Conservation (phyloP, 345 rosid genomes). For the Alliaria petiolata region DNA sequence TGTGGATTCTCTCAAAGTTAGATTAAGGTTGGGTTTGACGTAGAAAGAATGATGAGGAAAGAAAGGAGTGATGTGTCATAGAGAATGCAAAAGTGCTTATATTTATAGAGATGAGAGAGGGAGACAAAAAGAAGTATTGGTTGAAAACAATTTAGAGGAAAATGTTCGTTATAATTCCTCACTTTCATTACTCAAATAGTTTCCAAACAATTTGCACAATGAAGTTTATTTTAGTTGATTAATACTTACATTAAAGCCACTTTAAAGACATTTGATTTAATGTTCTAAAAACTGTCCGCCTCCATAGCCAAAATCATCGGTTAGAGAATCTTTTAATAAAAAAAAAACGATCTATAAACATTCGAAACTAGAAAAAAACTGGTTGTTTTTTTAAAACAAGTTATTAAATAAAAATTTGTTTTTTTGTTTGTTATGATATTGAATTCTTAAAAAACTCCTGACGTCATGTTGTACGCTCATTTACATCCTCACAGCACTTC, state of each 20-base stretch:
- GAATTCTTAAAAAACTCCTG: background rate
- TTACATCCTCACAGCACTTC: background rate
- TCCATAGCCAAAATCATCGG: background rate
- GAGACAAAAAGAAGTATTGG: background rate
- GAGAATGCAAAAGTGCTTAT: conserved; percentile 16
- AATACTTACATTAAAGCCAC: background rate
- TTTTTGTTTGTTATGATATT: background rate
- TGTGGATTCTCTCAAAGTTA: conserved; percentile 21
- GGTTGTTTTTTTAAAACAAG: background rate
- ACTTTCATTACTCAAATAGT: background rate
- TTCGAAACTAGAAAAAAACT: background rate
- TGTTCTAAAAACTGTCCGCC: background rate
- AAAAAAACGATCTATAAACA: background rate
- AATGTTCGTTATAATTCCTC: conserved; percentile 19
- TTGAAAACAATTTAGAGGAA: background rate
- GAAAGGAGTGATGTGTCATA: conserved; percentile 16
- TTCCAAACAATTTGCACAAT: background rate
- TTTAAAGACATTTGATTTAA: background rate
- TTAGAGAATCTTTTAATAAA: too few relatives aligned
- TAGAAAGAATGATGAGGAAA: conserved; percentile 11
- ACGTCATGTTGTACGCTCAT: background rate
- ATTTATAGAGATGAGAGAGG: conserved; percentile 26
- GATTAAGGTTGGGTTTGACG: conserved; percentile 33
- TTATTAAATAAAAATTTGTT: background rate
- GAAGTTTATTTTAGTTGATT: background rate